Conservation (phyloP, 169 alveolate species). For the Plasmodium coatneyi region DNA sequence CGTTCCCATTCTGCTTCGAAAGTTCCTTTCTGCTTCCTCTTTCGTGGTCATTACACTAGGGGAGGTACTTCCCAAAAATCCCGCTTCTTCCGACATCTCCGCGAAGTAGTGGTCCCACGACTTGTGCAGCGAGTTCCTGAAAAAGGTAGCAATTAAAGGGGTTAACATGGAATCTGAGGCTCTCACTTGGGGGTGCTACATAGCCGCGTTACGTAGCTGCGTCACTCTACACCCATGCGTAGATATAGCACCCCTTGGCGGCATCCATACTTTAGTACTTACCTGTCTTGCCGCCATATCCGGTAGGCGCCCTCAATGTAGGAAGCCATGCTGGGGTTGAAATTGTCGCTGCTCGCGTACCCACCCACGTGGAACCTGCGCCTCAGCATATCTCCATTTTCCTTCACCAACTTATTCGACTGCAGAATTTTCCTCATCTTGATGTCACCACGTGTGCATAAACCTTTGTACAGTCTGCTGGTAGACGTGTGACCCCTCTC, state of each 20-base stretch:
- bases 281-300: slow-evolving; percentile 57
- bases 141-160: neutral
- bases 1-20: neutral
- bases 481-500: neutral
- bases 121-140: slow-evolving; percentile 26
- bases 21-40: neutral
- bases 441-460: neutral
- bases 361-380: slow-evolving; percentile 26
- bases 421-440: slow-evolving; percentile 24
- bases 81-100: neutral
- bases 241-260: neutral
- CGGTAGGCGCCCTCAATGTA: slow-evolving; percentile 32
- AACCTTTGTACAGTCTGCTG: neutral
- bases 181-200: neutral
- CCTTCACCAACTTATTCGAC: slow-evolving; percentile 5
- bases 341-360: neutral
- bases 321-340: slow-evolving; percentile 64
- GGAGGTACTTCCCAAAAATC: neutral
- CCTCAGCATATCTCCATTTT: slow-evolving; percentile 17
- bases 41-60: neutral
- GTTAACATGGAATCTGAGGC: neutral
- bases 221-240: neutral
- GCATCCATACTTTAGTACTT: neutral
- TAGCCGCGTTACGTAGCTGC: neutral
- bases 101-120: slow-evolving; percentile 58